These are phyloP conservation scores for Phialophora verrucosa DNA, from an alignment of 2,329 filamentous ascomycete species.

Conservation along the genomic window DNA sequence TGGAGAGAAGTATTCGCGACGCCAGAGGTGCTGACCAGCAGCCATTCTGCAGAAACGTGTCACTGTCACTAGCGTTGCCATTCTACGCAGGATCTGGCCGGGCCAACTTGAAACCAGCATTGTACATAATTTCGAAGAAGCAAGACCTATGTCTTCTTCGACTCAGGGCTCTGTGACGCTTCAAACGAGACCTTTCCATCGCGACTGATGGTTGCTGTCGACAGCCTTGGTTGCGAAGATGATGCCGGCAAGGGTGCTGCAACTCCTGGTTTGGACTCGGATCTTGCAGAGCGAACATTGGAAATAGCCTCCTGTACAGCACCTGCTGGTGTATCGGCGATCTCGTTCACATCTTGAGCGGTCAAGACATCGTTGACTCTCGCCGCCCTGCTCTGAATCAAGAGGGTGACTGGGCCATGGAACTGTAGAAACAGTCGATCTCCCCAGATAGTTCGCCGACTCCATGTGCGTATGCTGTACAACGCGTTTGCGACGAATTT, in stretches of 20 bases:
- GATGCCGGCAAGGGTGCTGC: constrained; percentile 39
- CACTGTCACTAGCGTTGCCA: no score
- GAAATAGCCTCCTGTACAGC: constrained; percentile 64
- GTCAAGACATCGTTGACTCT: constrained; percentile 79
- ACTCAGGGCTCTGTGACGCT: constrained; percentile 17
- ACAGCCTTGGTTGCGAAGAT: constrained; percentile 42
- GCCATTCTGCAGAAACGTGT: neutral
- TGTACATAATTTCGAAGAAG: neutral
- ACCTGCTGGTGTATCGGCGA: constrained; percentile 81
- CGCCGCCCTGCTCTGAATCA: constrained; percentile 86
- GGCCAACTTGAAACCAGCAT: neutral
- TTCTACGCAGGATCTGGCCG: neutral
- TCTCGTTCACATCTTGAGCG: constrained; percentile 81
- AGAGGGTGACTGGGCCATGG: constrained; percentile 80
- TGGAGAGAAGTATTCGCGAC: neutral
- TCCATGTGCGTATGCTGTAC: constrained; percentile 74
- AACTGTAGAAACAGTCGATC: constrained; percentile 92
- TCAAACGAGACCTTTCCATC: constrained; percentile 72
- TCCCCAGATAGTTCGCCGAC: constrained; percentile 86
- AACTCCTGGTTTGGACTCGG: constrained; percentile 26
- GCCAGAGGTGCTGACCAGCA: neutral
- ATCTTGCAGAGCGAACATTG: constrained; percentile 32
- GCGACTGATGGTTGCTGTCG: constrained; percentile 61
- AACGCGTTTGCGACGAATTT: constrained; percentile 68
- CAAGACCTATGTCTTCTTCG: neutral